These are phyloP conservation scores for Pinus tabuliformis DNA, from an alignment of 75 land plant genomes.

Conservation along the genomic window DNA sequence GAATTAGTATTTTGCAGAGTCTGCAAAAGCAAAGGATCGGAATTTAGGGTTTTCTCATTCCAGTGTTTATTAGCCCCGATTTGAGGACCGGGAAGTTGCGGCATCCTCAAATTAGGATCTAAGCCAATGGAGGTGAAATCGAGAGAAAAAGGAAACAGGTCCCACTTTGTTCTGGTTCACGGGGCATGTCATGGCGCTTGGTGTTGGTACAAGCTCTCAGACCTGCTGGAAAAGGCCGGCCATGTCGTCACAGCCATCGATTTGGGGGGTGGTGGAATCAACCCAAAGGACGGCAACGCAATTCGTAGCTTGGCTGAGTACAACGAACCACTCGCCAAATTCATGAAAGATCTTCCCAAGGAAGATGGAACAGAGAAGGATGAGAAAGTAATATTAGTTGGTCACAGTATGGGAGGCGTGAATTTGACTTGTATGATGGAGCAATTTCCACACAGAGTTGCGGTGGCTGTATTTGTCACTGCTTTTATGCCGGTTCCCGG, in stretches of 20 bases:
- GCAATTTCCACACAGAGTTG: conserved; percentile 29
- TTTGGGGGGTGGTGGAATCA: conserved; percentile 47
- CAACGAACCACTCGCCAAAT: conserved; percentile 52
- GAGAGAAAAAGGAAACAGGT: no score
- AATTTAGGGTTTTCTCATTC: no score
- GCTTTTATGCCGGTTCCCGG: conserved; percentile 34
- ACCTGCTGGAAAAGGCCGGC: conserved; percentile 52
- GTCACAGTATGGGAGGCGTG: conserved; percentile 58
- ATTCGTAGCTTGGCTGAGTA: conserved; percentile 51
- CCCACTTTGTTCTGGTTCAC: conserved; percentile 71
- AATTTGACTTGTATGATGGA: conserved; percentile 26
- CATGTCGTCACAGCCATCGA: conserved; percentile 55
- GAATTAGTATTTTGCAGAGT: no score
- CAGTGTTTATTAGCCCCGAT: no score
- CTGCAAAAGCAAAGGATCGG: no score
- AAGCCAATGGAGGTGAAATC: no score
- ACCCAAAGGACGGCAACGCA: conserved; percentile 39
- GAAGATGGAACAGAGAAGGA: no score
- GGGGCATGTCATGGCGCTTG: conserved; percentile 65
- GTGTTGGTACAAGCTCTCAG: conserved; percentile 70
- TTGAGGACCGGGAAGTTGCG: no score
- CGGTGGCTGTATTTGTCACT: conserved; percentile 28
- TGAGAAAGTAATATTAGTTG: conserved; percentile 25
- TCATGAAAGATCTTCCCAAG: conserved; percentile 33
- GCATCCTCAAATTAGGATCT: no score